Evolutionary conservation across 139 green algal species (phyloP).

Genomic region (Klebsormidium nitens): DNA sequence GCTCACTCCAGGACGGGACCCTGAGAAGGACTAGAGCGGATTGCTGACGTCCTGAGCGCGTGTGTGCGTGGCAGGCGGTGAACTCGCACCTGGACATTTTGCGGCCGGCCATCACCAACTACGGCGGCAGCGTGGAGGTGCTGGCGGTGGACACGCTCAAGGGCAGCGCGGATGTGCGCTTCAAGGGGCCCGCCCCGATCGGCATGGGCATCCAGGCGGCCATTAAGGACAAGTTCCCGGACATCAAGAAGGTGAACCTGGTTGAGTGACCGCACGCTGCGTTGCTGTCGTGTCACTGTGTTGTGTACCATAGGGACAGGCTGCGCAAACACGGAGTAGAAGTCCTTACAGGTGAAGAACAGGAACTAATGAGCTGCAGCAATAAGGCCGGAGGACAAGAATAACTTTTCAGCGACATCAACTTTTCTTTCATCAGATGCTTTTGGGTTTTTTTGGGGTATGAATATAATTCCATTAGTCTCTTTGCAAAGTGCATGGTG

Average conservation of each 20-base stretch:
- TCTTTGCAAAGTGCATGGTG: too few relatives aligned
- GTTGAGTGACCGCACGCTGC: neutral
- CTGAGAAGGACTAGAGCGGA: neutral
- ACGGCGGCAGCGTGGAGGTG: constrained; percentile 76
- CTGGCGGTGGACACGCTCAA: constrained; percentile 43
- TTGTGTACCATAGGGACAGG: too few relatives aligned
- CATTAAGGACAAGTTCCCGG: constrained; percentile 59
- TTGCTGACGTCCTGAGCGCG: neutral
- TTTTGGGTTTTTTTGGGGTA: too few relatives aligned
- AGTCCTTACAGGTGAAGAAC: too few relatives aligned
- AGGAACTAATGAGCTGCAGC: too few relatives aligned
- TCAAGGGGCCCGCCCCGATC: constrained; percentile 31
- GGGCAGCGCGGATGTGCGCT: constrained; percentile 48
- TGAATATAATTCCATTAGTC: too few relatives aligned
- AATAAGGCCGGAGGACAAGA: too few relatives aligned
- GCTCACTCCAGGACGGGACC: too few relatives aligned
- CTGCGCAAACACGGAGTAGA: too few relatives aligned
- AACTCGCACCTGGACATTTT: constrained; percentile 78
- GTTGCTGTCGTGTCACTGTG: too few relatives aligned
- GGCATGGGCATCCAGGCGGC: constrained; percentile 53
- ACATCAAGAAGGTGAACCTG: constrained; percentile 23
- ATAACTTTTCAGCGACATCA: too few relatives aligned
- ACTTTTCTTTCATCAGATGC: too few relatives aligned
- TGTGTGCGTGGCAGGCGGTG: constrained; percentile 41
- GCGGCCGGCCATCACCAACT: constrained; percentile 62